Base-by-base conservation (phyloP, 352 stramenopile genomes). In the Globisporangium splendens region DNA sequence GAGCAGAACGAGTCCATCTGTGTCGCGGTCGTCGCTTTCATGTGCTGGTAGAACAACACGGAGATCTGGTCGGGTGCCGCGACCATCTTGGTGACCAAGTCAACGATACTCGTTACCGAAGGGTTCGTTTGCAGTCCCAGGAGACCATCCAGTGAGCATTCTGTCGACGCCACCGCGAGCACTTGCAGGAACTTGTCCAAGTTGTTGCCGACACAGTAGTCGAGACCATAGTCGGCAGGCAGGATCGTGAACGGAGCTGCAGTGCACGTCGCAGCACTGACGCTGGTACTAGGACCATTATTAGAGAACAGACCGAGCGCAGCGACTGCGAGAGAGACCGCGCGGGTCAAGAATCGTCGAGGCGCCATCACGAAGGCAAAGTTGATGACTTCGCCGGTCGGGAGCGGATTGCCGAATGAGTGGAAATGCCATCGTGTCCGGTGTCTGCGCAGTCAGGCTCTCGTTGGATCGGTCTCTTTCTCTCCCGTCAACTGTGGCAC, bases 171-270 rank as follows among this genome's bases (percentile, higher is more conserved):
- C 8, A 44, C 65, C 4, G 74, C 69, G 11, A 88, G 62, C 22
- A 69, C 56, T 24, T 58, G 56, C 33, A 77, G 67, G 13, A 88
- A 61, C 33, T 68, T 52, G 28, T 65, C 69, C 24, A 86, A 56
- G 62, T 88, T 88, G 56, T 62, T 75, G 43, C 73, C 76, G 18
- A 83, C 60, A 63, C 78, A 88, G 18, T 68, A 69, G 46, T 74
- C 71, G 11, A 88, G 54, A 4, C 76, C 76, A 18, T 41, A 48
- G 8, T 62, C 73, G 3, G 74, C 65, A 14, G 61, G 52, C 8
- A 77, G 75, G 38, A 86, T 44, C 2, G 58, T 68, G 50, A 64
- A 72, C 38, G 83, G 60, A 42, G 81, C 70, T 44, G 64, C 69
- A 13, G 76, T 70, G 62, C 78, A 86, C 24, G 75, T 59, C 28